Evolutionary conservation across 1,139 yeast genomes (phyloP), one percentile per base, ranked within the genome.

Genomic region (Kodamaea anthophila): DNA sequence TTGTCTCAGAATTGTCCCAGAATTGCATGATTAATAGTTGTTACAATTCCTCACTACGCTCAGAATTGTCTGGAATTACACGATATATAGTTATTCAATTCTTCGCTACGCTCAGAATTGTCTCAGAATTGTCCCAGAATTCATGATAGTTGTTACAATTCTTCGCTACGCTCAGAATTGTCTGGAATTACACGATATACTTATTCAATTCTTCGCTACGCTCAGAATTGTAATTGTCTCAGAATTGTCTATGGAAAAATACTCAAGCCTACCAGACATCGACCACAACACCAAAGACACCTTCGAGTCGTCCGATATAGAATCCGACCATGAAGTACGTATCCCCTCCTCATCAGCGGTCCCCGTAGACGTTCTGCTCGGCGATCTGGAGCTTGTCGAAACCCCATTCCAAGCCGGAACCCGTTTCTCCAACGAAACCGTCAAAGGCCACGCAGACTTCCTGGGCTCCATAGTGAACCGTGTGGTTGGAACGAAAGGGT

Each of bases 221-320:
- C n/a, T n/a, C n/a, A n/a, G n/a, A n/a, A n/a, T n/a, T n/a, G n/a
- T n/a, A 16, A 16, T 16, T 16, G 10, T 14, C 12, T 21, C 24
- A 21, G 12, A 26, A 26, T n/a, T n/a, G n/a, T n/a, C 22, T 14
- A 40, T 40, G 45, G 47, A 41, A 16, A 53, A 51, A 32, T 51
- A 47, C 38, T 32, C 35, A 7, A 58, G 43, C 6, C 41, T 55
- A 14, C 58, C 61, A 1, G 60, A 44, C 21, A 53, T 55, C 13
- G 45, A 64, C 23, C 31, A 32, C 9, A 51, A 42, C 2, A 42
- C 58, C 1, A 54, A 44, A 26, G 72, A 65, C 32, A 58, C 71
- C 3, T 71, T 60, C 41, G 77, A 72, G 43, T 66, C 76, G 0
- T 68, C 75, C 0, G 77, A 70, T 39, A 47, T 60, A 1, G 76